Percentiles rank a stretch among this genome's conserved stretches.
Conservation (phyloP, 352 stramenopile genomes). For the Aphanomyces astaci region DNA sequence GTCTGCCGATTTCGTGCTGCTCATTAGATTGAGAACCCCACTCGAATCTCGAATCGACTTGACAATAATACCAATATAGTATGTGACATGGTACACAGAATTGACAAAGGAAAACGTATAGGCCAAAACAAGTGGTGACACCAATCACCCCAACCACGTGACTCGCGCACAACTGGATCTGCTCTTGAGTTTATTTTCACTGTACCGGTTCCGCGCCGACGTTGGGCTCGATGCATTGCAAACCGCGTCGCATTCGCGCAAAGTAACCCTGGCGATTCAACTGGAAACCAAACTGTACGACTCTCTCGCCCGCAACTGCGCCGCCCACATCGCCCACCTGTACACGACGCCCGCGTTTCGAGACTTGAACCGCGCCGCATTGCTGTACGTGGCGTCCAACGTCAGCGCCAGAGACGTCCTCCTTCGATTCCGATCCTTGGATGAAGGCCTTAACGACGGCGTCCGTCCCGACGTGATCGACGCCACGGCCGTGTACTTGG, state of each 20-base stretch:
- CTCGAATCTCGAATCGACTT: too few species aligned
- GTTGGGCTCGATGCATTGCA: conserved; percentile 49
- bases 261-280: conserved; percentile 47
- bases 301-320: conserved; percentile 55
- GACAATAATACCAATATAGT: too few species aligned
- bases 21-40: too few species aligned
- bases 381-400: conserved; percentile 69
- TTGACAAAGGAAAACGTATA: too few species aligned
- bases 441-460: conserved; percentile 29
- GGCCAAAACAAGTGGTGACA: not conserved
- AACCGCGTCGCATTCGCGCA: conserved; percentile 22
- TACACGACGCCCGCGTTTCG: conserved; percentile 48
- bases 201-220: conserved; percentile 80
- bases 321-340: conserved; percentile 45
- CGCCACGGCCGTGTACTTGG: conserved; percentile 58
- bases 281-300: conserved; percentile 75
- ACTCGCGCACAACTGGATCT: conserved; percentile 61
- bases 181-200: conserved; percentile 68
- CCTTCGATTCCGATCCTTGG: conserved; percentile 41
- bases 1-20: too few species aligned
- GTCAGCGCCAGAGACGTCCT: conserved; percentile 50
- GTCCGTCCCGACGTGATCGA: conserved; percentile 44
- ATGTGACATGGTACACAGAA: not conserved
- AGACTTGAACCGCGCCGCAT: conserved; percentile 50
- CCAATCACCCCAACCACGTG: not conserved